Evolutionary conservation across 345 rosid species (phyloP), one percentile per base, ranked within the genome.

Genomic region (Boechera stricta): DNA sequence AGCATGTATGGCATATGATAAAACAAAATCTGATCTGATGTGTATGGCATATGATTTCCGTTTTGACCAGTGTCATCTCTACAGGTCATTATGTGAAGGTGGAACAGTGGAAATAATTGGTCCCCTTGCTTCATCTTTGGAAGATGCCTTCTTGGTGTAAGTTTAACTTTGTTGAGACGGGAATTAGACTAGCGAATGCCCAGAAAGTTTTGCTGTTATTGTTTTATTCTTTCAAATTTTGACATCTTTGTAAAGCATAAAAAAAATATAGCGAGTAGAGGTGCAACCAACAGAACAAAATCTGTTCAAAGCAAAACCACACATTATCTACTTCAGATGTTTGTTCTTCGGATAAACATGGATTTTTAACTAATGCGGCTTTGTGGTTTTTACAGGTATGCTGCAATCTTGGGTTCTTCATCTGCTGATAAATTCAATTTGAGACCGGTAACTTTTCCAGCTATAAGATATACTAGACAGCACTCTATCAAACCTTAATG

Each of bases 51-150:
- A 32, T 70, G 58, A 29, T 49, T 54, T 55, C 2, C 59, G 1
- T 51, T 64, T 41, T 66, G 69, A 58, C 54, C 64, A 52, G 4
- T 67, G 26, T 51, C 71, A 68, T 60, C 45, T 64, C 52, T 66
- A 64, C 87, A 92, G 98, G 72, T 84, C 98, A 2, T 63, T 87
- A 52, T 89, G 92, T 54, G 90, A 49, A 81, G 75, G 82, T 57
- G 98, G 94, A 62, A 90, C 98, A 49, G 97, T 93, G 76, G 94
- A 84, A 75, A 83, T 93, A 63, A 93, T 87, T 71, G 97, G 98
- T 82, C 97, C 98, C 32, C 80, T 93, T 81, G 82, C 97, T 63
- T 89, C 96, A 71, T 83, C 92, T 10, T 82, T 90, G 75, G 97
- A 90, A 85, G 98, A 93, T 85, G 82, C 84, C 80, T 73, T 84